These are phyloP conservation scores for Pseudocercospora vitis DNA, from an alignment of 2,329 filamentous ascomycete species.

Conservation along the genomic window DNA sequence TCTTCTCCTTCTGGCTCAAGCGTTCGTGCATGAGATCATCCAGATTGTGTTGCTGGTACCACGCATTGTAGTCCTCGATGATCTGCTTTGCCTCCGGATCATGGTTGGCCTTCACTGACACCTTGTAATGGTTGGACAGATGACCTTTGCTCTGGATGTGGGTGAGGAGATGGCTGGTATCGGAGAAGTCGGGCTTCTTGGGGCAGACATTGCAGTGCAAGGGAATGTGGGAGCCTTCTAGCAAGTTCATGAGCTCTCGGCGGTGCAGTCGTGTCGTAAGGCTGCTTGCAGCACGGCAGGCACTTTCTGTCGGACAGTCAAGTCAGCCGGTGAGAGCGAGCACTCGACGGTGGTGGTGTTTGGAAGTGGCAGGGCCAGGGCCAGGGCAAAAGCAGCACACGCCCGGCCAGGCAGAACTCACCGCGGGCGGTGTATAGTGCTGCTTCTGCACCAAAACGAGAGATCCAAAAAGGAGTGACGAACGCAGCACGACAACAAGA, in stretches of 20 bases:
- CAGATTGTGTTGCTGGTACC: constrained; percentile 73
- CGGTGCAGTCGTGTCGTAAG: constrained; percentile 9
- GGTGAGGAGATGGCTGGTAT: constrained; percentile 87
- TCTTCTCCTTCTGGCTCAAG: constrained; percentile 72
- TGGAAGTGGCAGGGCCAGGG: not conserved
- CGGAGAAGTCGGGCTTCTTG: constrained; percentile 77
- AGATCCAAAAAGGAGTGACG: constrained; percentile 10
- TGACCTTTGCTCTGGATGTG: constrained; percentile 94
- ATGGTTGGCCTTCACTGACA: constrained; percentile 68
- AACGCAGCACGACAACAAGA: constrained; percentile 7
- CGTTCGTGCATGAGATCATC: constrained; percentile 74
- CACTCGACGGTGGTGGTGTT: not conserved
- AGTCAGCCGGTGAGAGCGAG: constrained; percentile 2
- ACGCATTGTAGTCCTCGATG: constrained; percentile 70
- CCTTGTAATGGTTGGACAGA: constrained; percentile 77
- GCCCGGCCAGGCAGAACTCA: constrained; percentile 11
- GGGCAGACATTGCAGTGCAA: constrained; percentile 83
- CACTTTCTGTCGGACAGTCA: constrained; percentile 5
- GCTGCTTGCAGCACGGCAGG: constrained; percentile 16
- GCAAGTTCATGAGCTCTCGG: constrained; percentile 31
- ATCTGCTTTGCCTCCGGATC: constrained; percentile 57
- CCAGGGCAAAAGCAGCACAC: not conserved
- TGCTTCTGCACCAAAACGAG: constrained; percentile 7
- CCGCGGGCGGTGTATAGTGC: not conserved
- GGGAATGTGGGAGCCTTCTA: constrained; percentile 53